phyloP scores from a whole-genome alignment of 805 yeast species.

The Hanseniaspora osmophila region DNA sequence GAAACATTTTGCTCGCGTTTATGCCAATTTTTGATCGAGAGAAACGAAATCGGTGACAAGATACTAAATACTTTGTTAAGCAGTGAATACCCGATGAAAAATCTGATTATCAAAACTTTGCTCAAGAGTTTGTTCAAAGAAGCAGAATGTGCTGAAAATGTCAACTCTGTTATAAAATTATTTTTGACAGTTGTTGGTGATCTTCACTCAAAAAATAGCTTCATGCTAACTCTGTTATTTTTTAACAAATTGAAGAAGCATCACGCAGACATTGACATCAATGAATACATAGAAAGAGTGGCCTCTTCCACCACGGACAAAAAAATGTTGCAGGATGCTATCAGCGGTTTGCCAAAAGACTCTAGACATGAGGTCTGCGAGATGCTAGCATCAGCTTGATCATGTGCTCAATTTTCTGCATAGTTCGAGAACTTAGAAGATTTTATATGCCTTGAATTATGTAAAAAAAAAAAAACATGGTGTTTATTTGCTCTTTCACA shows the following conservation, averaged over 20 bases:
- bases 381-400: no score
- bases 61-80: background rate
- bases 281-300: background rate
- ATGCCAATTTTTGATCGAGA: background rate
- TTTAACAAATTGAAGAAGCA: background rate
- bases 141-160: background rate
- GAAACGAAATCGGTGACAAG: background rate
- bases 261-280: background rate
- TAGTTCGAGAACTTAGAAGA: no score
- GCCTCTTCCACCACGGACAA: background rate
- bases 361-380: background rate
- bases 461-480: no score
- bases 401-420: no score
- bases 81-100: slow-evolving; percentile 18
- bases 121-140: slow-evolving; percentile 17
- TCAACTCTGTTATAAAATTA: background rate
- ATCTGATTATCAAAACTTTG: slow-evolving; percentile 30
- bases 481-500: no score
- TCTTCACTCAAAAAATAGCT: background rate
- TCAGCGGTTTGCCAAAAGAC: background rate
- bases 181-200: background rate
- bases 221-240: background rate
- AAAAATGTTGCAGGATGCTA: background rate
- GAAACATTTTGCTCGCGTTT: background rate
- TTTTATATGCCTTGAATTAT: no score